phyloP scores from a whole-genome alignment of 116 monocot species.

The Dioscorea cayenensis region DNA sequence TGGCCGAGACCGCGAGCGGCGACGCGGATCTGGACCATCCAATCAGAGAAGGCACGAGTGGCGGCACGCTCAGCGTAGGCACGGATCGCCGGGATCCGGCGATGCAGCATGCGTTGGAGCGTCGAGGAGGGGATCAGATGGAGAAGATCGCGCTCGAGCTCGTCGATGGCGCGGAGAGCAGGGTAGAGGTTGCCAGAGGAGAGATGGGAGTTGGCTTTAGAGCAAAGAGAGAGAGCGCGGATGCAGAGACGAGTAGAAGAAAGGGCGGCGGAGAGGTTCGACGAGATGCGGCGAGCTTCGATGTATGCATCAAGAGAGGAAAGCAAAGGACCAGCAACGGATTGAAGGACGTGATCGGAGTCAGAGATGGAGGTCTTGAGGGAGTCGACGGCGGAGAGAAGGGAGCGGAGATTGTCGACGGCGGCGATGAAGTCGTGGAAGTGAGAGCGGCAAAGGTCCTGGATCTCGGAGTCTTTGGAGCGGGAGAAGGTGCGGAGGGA shows the following conservation, averaged over 20 bases:
- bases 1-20: conserved; percentile 83
- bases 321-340: conserved; percentile 67
- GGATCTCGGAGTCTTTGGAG: conserved; percentile 86
- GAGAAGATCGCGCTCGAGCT: conserved; percentile 54
- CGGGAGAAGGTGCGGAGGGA: conserved; percentile 63
- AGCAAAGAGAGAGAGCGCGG: conserved; percentile 44
- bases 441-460: conserved; percentile 86
- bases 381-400: conserved; percentile 82
- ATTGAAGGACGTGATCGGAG: conserved; percentile 63
- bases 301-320: conserved; percentile 60
- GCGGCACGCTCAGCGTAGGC: conserved; percentile 63
- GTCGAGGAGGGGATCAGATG: conserved; percentile 46
- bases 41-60: conserved; percentile 73
- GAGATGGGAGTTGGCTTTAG: conserved; percentile 54
- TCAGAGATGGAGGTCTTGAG: conserved; percentile 83
- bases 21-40: conserved; percentile 93
- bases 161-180: conserved; percentile 67
- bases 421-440: conserved; percentile 98
- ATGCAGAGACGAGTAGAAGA: conserved; percentile 38
- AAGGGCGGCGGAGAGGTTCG: conserved; percentile 54
- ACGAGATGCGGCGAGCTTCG: conserved; percentile 49
- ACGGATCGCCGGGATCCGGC: conserved; percentile 69
- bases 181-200: conserved; percentile 53
- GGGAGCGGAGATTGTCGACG: conserved; percentile 96
- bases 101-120: conserved; percentile 70